Conservation (phyloP, 495 filamentous ascomycete genomes). For the Staphylotrichum longicolle region DNA sequence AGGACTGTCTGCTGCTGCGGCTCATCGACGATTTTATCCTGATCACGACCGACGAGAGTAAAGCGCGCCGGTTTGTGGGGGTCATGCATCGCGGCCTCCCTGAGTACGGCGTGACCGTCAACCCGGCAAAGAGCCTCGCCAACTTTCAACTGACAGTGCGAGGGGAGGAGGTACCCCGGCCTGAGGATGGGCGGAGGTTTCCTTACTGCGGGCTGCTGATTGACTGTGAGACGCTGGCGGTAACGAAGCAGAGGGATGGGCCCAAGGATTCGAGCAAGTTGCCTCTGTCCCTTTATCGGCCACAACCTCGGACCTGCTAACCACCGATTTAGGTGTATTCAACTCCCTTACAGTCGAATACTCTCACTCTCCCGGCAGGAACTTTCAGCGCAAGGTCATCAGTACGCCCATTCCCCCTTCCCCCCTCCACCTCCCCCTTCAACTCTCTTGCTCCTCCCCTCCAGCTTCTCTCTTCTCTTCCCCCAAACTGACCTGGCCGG, state of each 20-base stretch:
- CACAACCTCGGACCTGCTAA: too few relatives aligned
- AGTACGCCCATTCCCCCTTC: conserved; percentile 39
- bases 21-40: conserved; percentile 92
- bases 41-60: conserved; percentile 63
- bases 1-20: conserved; percentile 66
- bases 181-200: conserved; percentile 54
- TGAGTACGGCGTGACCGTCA: conserved; percentile 77
- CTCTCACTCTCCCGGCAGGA: conserved; percentile 62
- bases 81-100: conserved; percentile 77
- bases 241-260: conserved; percentile 43
- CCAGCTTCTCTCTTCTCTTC: conserved; percentile 27
- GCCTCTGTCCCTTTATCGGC: too few relatives aligned
- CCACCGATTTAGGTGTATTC: conserved; percentile 32
- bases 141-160: conserved; percentile 73
- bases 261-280: conserved; percentile 31
- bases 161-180: conserved; percentile 51
- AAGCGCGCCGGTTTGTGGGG: conserved; percentile 68
- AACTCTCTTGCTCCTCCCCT: conserved; percentile 35
- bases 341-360: conserved; percentile 78
- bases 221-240: conserved; percentile 70
- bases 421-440: not conserved
- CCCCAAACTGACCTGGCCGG: conserved; percentile 26
- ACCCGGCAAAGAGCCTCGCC: conserved; percentile 72
- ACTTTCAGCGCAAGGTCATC: conserved; percentile 77
- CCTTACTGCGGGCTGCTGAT: conserved; percentile 86